phyloP scores from a whole-genome alignment of 2,329 filamentous ascomycete species.

The Cadophora malorum region DNA sequence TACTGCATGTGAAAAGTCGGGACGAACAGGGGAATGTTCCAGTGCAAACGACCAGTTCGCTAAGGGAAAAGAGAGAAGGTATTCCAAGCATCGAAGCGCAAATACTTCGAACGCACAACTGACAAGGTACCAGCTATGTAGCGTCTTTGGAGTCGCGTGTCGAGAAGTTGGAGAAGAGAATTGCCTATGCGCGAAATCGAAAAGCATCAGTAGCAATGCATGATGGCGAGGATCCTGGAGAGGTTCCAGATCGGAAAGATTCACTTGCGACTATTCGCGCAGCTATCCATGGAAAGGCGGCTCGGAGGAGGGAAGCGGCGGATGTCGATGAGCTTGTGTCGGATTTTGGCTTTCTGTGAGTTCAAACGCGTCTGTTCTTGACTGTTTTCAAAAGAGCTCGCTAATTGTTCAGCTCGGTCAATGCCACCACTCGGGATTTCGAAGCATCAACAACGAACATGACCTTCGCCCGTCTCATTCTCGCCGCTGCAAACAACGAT shows the following conservation, averaged over 20 bases:
- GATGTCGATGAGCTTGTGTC: constrained; percentile 93
- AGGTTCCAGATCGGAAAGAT: constrained; percentile 64
- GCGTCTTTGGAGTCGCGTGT: constrained; percentile 91
- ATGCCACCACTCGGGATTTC: constrained; percentile 93
- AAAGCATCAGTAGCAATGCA: constrained; percentile 73
- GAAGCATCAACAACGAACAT: constrained; percentile 87
- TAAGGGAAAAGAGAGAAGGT: constrained; percentile 91
- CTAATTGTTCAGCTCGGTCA: constrained; percentile 72
- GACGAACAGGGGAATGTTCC: constrained; percentile 85
- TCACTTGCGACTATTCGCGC: constrained; percentile 67
- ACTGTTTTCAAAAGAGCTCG: constrained; percentile 7
- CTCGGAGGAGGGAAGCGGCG: constrained; percentile 73
- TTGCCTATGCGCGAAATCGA: constrained; percentile 72
- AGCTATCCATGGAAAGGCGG: constrained; percentile 69
- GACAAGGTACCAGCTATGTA: constrained; percentile 70
- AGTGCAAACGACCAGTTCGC: constrained; percentile 96
- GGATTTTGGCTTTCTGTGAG: constrained; percentile 89
- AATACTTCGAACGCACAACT: constrained; percentile 23
- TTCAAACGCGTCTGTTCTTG: constrained; percentile 21
- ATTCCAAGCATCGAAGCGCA: constrained; percentile 30
- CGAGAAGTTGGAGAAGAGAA: constrained; percentile 82
- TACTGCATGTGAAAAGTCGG: constrained; percentile 92
- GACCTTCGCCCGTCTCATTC: constrained; percentile 87
- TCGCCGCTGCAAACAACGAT: constrained; percentile 82
- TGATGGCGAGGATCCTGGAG: constrained; percentile 59